Evolutionary conservation across 805 yeast species (phyloP), one percentile per base, ranked within the genome.

Genomic region (Danielia reshetovae): DNA sequence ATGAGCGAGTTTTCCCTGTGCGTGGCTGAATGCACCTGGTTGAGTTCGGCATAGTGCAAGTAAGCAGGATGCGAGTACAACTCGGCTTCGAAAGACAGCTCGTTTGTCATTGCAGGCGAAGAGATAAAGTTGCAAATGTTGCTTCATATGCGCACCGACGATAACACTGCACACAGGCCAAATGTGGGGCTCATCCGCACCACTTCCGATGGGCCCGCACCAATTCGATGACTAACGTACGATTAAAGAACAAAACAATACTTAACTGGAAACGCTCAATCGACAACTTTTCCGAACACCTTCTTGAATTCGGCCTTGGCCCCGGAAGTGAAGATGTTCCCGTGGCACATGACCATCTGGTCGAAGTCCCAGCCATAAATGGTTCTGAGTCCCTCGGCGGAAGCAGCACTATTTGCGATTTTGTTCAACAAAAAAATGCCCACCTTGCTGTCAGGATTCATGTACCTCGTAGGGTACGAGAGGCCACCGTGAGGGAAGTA

Each of bases 401-500:
- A 38, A 5, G 38, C 40, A 11, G 23, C 11, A 10, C 29, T 24
- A 12, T 36, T 25, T 7, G 49, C 51, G 7, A 60, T 36, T 30
- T 40, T 49, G 28, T 51, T 58, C 24, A 70, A 23, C 30, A 47
- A 14, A 17, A 30, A 48, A 9, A 52, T 43, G 1, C 75, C 75
- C 17, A 68, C 40, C 27, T 36, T 43, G 25, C 68, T 57, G 35
- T 63, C 55, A 2, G 77, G 68, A 32, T 72, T 68, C 41, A 70
- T 27, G 39, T 52, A 60, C 32, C 71, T 51, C 1, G 72, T 64
- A 4, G 65, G 2, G 38, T 45, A 70, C 9, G 70, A 60, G 48
- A 60, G 43, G 2, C 81, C 81, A 2, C 49, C 34, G 38, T 68
- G 73, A 16, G 79, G 76, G 30, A 60, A 56, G 30, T 46, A 55